Evolutionary conservation across 176 grass and related monocot species (phyloP).

Genomic region (Cocos nucifera): DNA sequence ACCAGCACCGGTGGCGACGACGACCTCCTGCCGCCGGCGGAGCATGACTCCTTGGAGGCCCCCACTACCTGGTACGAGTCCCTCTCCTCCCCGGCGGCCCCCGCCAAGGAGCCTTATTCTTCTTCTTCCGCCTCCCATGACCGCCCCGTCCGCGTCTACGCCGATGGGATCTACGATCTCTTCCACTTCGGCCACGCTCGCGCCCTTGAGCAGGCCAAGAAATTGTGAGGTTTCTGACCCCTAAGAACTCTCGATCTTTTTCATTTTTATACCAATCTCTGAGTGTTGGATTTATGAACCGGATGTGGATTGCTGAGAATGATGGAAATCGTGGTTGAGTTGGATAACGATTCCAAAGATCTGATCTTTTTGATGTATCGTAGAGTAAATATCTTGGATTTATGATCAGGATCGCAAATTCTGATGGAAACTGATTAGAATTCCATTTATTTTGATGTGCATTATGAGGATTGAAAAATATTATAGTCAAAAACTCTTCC

Average conservation of each 20-base stretch:
- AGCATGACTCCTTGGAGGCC: constrained; percentile 14
- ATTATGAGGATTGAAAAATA: too few species aligned
- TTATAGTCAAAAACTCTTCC: too few species aligned
- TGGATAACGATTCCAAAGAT: too few species aligned
- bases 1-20: not conserved
- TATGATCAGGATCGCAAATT: too few species aligned
- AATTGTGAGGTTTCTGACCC: constrained; percentile 27
- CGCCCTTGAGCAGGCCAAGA: constrained; percentile 71
- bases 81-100: not conserved
- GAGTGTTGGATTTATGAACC: too few species aligned
- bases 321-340: too few species aligned
- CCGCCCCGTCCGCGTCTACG: constrained; percentile 43
- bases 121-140: constrained; percentile 2
- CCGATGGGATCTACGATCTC: constrained; percentile 59
- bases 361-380: too few species aligned
- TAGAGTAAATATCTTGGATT: too few species aligned
- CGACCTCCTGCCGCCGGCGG: not conserved
- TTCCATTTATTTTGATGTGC: too few species aligned
- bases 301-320: too few species aligned
- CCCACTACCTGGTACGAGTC: constrained; percentile 39
- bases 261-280: not conserved
- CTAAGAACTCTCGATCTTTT: not conserved
- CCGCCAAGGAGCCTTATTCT: not conserved
- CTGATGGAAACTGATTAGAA: too few species aligned
- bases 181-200: constrained; percentile 72